Evolutionary conservation across 768 basidiomycete species (phyloP), one percentile per base, ranked within the genome.

Genomic region (Russula lepida): DNA sequence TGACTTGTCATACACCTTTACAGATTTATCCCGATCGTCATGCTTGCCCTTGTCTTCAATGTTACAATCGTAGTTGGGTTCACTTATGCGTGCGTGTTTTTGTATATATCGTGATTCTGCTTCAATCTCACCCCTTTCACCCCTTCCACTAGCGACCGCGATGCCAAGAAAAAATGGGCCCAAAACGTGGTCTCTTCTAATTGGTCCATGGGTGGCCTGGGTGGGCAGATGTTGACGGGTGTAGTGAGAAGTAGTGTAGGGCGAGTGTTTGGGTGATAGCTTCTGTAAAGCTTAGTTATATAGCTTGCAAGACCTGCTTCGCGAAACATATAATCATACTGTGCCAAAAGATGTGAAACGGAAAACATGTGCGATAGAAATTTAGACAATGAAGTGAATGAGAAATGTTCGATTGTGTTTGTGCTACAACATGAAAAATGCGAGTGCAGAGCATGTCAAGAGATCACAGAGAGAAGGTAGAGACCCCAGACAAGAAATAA

Each of bases 21-120:
- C 69, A 97, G 94, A 9, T 98, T 95, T 74, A 78, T 98, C 63
- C 97, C 97, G 8, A 98, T 98, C 66, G 94, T 98, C 56, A 73
- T 86, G 43, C 84, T 99, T 37, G 97, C 97, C 1, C 79, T 98
- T 51, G 89, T 98, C 39, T 98, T 99, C 82, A 98, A 99, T 72
- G 70, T 93, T 54, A 93, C 92, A 9, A 98, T 98, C 66, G 90
- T 87, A n/a, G 78, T 98, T 55, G 95, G 95, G 12, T 98, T 98
- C 76, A 97, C 94, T 52, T 98, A 92, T 69, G 91, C 89, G 91
- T 91, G 72, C 69, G 86, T 78, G 23, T 58, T 11, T 49, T 48
- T 41, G 48, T 28, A 41, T 39, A 43, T 41, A 2, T 44, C 11
- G 17, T 37, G 35, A 15, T 19, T 39, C 19, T 27, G 41, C 23